phyloP scores from a whole-genome alignment of 495 filamentous ascomycete genomes.

The Jackrogersella multiformis region DNA sequence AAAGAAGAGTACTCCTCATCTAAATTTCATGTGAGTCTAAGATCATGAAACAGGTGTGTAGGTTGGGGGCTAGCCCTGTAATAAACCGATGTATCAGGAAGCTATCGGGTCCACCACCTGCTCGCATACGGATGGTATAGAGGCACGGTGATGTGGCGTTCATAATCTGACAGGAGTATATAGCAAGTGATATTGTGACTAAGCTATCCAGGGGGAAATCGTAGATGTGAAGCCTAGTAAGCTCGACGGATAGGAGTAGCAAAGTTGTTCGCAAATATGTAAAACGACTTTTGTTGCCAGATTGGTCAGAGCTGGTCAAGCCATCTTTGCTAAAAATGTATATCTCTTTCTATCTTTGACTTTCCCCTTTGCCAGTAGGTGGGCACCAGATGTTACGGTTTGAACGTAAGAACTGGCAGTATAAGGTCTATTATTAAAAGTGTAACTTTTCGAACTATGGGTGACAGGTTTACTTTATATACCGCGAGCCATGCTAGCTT shows the following conservation, averaged over 20 bases:
- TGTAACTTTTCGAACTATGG: too few relatives aligned
- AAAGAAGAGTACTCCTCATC: background rate
- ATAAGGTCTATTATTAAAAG: too few relatives aligned
- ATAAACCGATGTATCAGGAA: background rate
- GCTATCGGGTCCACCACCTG: background rate
- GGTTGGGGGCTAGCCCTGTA: constrained; percentile 10
- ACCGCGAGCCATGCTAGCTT: too few relatives aligned
- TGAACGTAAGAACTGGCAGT: too few relatives aligned
- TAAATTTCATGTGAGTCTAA: background rate
- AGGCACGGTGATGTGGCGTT: constrained; percentile 15
- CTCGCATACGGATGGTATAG: background rate
- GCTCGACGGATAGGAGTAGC: background rate
- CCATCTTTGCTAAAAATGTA: too few relatives aligned
- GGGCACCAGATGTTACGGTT: too few relatives aligned
- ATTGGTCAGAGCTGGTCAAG: background rate
- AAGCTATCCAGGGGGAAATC: constrained; percentile 3
- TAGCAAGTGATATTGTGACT: background rate
- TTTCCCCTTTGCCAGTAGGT: too few relatives aligned
- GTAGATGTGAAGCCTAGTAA: constrained; percentile 13
- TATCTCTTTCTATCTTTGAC: too few relatives aligned
- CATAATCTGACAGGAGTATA: constrained; percentile 5
- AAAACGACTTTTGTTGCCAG: background rate
- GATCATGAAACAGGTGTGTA: background rate
- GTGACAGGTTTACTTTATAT: too few relatives aligned
- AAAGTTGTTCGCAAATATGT: background rate